Conservation (phyloP, 164 flowering plant genomes). For the Vitis amurensis region DNA sequence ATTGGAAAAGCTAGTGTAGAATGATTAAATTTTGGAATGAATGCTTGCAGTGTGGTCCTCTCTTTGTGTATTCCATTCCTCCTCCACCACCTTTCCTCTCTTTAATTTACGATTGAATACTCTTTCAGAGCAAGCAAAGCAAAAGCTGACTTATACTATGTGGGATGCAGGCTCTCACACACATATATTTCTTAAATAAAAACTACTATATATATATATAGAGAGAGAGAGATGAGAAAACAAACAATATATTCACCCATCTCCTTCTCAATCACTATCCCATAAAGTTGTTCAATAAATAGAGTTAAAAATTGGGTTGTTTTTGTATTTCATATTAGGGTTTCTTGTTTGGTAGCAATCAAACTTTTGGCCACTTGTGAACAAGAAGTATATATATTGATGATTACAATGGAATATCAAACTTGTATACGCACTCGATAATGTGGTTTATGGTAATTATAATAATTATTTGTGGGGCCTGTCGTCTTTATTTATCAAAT, state of each 20-base stretch:
- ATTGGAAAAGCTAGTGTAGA: constrained; percentile 4
- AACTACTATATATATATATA: too few species aligned
- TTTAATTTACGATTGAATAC: background rate
- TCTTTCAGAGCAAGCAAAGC: constrained; percentile 22
- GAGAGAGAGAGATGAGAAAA: background rate
- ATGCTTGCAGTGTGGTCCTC: constrained; percentile 8
- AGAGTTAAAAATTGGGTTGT: background rate
- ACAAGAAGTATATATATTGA: background rate
- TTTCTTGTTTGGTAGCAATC: background rate
- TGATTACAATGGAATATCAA: background rate
- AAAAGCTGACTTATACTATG: constrained; percentile 10
- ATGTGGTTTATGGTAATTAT: too few species aligned
- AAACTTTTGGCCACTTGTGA: background rate
- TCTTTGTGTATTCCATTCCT: background rate
- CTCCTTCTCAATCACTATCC: background rate
- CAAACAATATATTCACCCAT: background rate
- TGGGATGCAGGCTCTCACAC: constrained; percentile 9
- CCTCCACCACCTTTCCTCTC: background rate
- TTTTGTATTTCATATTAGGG: background rate
- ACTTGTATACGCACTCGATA: background rate
- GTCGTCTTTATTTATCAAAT: too few species aligned
- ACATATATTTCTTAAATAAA: background rate
- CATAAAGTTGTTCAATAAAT: background rate
- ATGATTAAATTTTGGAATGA: constrained; percentile 4
- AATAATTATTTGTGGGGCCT: too few species aligned